A percentile compares a stretch with the other conserved stretches of the same genome.
These are phyloP conservation scores for Amanita exitialis DNA, from an alignment of 768 basidiomycete genomes.

Conservation along the genomic window DNA sequence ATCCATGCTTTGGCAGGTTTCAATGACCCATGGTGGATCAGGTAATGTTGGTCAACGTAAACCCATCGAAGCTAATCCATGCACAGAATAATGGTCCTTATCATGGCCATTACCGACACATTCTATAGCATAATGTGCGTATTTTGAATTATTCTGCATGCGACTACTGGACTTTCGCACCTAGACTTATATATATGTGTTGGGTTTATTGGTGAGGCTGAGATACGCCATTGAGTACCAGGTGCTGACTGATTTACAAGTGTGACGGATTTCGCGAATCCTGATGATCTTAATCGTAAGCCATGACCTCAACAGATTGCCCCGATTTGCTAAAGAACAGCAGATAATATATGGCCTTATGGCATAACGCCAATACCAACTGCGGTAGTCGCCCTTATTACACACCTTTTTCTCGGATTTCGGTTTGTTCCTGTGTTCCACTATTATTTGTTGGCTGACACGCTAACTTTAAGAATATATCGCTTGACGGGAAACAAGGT, in stretches of 20 bases:
- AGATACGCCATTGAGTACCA: background rate
- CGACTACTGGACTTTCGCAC: background rate
- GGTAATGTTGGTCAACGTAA: constrained; percentile 3
- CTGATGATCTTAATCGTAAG: constrained; percentile 5
- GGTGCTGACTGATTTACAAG: background rate
- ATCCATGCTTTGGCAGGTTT: constrained; percentile 7
- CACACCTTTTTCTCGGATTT: constrained; percentile 6
- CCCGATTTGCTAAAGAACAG: background rate
- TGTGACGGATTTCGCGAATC: constrained; percentile 10
- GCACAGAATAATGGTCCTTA: constrained; percentile 7
- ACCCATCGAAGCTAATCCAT: background rate
- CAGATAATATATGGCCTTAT: constrained; percentile 8
- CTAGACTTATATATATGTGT: constrained; percentile 8
- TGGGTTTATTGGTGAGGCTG: background rate
- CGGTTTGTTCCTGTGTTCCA: background rate
- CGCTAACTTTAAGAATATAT: background rate
- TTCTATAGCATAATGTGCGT: constrained; percentile 11
- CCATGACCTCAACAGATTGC: background rate
- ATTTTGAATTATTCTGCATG: background rate
- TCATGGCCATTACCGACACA: constrained; percentile 10
- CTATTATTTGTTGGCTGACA: background rate
- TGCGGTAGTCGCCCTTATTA: constrained; percentile 5
- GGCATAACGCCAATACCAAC: constrained; percentile 8
- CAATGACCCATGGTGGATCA: constrained; percentile 13
- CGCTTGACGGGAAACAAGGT: background rate